Percentiles rank a stretch among this genome's conserved stretches.
These are phyloP conservation scores for Furcasterigmium furcatum DNA, from an alignment of 2,329 filamentous ascomycete genomes.

Conservation along the genomic window DNA sequence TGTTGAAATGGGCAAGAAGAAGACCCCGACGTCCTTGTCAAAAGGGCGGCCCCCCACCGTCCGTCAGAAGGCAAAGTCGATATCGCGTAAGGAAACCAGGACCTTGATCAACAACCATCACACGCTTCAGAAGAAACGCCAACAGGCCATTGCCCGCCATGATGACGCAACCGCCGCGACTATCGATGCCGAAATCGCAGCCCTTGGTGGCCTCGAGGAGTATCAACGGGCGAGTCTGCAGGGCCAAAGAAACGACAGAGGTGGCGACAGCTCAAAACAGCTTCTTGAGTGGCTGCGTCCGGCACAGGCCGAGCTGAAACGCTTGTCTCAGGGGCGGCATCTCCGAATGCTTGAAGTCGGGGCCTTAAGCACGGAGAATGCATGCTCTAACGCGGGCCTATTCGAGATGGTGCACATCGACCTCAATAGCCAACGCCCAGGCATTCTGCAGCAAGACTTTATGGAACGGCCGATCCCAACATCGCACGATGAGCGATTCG, in stretches of 20 bases:
- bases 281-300: conserved; percentile 60
- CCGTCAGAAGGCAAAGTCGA: conserved; percentile 45
- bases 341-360: conserved; percentile 80
- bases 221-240: conserved; percentile 69
- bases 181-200: conserved; percentile 50
- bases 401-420: conserved; percentile 85
- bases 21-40: conserved; percentile 24
- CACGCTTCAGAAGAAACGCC: conserved; percentile 59
- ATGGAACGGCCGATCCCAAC: conserved; percentile 79
- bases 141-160: conserved; percentile 46
- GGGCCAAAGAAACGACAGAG: conserved; percentile 62
- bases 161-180: conserved; percentile 48
- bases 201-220: conserved; percentile 56
- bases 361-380: conserved; percentile 79
- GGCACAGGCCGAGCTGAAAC: conserved; percentile 14
- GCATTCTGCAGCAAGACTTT: conserved; percentile 87
- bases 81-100: conserved; percentile 63
- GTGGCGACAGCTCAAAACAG: conserved; percentile 63
- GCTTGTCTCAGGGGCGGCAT: background rate
- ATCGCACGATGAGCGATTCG: conserved; percentile 63
- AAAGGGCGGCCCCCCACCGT: conserved; percentile 55
- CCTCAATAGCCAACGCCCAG: conserved; percentile 77
- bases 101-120: conserved; percentile 64
- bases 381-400: conserved; percentile 68
- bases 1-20: conserved; percentile 8